Evolutionary conservation across 371 early-diverging fungal species (phyloP).

Genomic region (Mortierella sp.): DNA sequence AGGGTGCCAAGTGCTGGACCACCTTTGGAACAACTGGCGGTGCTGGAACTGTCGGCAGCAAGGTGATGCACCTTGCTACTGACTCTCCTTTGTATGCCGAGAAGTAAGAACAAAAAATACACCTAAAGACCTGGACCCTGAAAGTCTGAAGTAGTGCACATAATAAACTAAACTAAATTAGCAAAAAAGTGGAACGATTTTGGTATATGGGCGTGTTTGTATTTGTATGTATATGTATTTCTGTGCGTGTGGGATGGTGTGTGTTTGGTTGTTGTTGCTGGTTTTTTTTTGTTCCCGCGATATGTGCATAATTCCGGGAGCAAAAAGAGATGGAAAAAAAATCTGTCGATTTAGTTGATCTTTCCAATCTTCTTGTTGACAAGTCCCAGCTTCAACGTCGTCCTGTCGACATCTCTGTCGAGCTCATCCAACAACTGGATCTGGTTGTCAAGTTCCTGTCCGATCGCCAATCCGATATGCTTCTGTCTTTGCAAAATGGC

Average conservation of each 20-base stretch:
- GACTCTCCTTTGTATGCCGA: conserved; percentile 60
- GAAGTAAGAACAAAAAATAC: conserved; percentile 22
- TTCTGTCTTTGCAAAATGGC: conserved; percentile 83
- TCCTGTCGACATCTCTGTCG: conserved; percentile 80
- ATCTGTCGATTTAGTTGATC: conserved; percentile 65
- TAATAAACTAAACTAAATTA: background rate
- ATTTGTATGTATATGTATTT: background rate
- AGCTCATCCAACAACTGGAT: conserved; percentile 88
- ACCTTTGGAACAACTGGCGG: conserved; percentile 88
- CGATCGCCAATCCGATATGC: conserved; percentile 87
- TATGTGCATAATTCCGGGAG: background rate
- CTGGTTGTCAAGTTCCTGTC: conserved; percentile 89
- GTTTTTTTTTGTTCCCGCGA: background rate
- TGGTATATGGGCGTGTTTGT: background rate
- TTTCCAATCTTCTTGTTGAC: conserved; percentile 83
- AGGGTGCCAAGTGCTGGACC: conserved; percentile 80
- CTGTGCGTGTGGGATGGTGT: background rate
- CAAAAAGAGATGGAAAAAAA: background rate
- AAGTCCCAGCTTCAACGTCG: conserved; percentile 78
- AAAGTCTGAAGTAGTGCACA: conserved; percentile 18
- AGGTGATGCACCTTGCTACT: conserved; percentile 64
- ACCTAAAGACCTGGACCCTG: background rate
- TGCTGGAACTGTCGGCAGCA: conserved; percentile 69
- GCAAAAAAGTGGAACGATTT: background rate
- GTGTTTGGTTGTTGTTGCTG: background rate